These are phyloP conservation scores for Pleurotus sapidus DNA, from an alignment of 768 basidiomycete genomes.

Conservation along the genomic window DNA sequence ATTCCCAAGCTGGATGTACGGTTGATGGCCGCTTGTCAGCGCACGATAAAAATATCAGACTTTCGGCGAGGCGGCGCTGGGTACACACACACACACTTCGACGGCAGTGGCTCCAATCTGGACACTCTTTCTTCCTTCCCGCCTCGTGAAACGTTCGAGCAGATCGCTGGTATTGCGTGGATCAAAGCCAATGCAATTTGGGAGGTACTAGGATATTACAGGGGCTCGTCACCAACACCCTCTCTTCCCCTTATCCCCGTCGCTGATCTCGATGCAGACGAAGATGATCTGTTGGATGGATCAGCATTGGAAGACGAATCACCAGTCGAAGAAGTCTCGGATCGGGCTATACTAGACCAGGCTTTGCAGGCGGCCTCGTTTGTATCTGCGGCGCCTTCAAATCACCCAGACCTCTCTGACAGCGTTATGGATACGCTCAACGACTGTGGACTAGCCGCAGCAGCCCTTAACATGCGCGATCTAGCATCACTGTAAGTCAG, in stretches of 20 bases:
- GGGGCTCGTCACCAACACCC: neutral
- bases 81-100: slow-evolving; percentile 16
- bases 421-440: neutral
- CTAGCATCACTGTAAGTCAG: neutral
- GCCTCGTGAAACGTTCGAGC: slow-evolving; percentile 13
- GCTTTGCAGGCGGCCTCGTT: neutral
- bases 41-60: slow-evolving; percentile 15
- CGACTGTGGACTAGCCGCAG: neutral
- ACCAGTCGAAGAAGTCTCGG: neutral
- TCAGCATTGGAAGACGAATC: neutral
- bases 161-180: slow-evolving; percentile 9
- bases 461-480: neutral
- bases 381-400: neutral
- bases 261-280: neutral
- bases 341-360: neutral
- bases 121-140: slow-evolving; percentile 15
- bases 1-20: slow-evolving; percentile 17
- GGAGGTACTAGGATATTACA: slow-evolving; percentile 11
- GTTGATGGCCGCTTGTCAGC: slow-evolving; percentile 5
- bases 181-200: slow-evolving; percentile 15
- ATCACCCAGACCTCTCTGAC: neutral
- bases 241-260: neutral
- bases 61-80: slow-evolving; percentile 10
- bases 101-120: slow-evolving; percentile 15
- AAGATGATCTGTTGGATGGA: neutral